phyloP scores from a whole-genome alignment of 148 eudicot species.

The Pharnaceum exiguum region DNA sequence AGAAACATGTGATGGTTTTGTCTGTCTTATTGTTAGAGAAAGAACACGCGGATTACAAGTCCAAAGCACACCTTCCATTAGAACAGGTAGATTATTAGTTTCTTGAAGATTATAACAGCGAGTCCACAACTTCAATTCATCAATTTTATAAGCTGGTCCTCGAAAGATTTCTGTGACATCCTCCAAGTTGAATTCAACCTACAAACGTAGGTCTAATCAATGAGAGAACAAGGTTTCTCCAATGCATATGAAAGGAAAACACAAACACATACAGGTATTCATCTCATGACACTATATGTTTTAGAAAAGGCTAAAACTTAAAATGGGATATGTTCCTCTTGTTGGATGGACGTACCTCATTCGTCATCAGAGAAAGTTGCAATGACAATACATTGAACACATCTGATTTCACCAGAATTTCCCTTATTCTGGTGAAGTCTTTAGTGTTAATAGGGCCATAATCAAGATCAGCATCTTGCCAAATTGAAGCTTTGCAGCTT shows the following conservation, averaged over 20 bases:
- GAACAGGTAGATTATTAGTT: not conserved
- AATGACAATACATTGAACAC: not conserved
- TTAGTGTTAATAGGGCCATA: not conserved
- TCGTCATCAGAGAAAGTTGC: not conserved
- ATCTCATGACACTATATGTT: too few relatives aligned
- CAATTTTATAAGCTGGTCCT: not conserved
- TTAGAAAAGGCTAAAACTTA: too few relatives aligned
- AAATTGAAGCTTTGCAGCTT: not conserved
- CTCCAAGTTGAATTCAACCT: not conserved
- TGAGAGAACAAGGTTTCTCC: too few relatives aligned
- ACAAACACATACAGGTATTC: too few relatives aligned
- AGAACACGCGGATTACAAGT: not conserved
- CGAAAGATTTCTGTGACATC: not conserved
- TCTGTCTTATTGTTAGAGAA: not conserved
- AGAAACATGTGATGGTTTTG: not conserved
- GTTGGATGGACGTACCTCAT: too few relatives aligned
- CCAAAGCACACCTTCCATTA: not conserved
- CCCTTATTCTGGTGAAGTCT: not conserved
- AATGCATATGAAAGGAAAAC: too few relatives aligned
- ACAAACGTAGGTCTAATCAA: not conserved
- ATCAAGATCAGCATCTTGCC: not conserved
- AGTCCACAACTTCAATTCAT: not conserved
- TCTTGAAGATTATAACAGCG: not conserved
- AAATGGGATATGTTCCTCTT: too few relatives aligned
- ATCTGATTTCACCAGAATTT: not conserved